These are phyloP conservation scores for Phytophthora melonis DNA, from an alignment of 352 stramenopile species.

Conservation along the genomic window DNA sequence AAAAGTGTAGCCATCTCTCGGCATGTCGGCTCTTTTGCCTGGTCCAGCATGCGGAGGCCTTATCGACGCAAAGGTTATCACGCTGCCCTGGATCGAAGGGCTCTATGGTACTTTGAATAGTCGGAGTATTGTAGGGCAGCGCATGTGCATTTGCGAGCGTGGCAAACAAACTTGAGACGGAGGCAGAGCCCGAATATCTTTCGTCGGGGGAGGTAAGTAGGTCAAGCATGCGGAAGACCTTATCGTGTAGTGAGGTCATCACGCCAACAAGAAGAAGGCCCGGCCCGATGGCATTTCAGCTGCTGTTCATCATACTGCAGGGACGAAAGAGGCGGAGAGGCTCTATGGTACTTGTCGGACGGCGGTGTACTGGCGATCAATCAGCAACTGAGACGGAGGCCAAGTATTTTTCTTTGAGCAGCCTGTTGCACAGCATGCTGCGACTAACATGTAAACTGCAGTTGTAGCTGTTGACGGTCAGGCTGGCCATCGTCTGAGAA, in stretches of 20 bases:
- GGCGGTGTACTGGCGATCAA: not conserved
- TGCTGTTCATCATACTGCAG: too few species aligned
- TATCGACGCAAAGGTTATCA: not conserved
- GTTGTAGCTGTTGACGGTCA: not conserved
- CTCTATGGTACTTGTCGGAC: not conserved
- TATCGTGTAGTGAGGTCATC: too few species aligned
- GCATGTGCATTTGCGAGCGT: too few species aligned
- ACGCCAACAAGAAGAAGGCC: too few species aligned
- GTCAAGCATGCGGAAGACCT: too few species aligned
- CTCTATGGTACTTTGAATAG: too few species aligned
- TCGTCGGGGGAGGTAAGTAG: too few species aligned
- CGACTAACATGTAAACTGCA: not conserved
- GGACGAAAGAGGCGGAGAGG: not conserved
- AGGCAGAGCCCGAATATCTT: too few species aligned
- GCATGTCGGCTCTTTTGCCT: not conserved
- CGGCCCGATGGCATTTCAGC: too few species aligned
- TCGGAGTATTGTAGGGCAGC: too few species aligned
- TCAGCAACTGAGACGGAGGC: not conserved
- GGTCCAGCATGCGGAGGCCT: not conserved
- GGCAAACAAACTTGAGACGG: too few species aligned
- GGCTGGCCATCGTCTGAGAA: not conserved
- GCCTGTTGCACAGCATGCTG: not conserved
- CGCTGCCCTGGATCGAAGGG: not conserved
- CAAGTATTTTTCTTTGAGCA: not conserved
- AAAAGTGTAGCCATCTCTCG: constrained; percentile 1